Percentiles rank a stretch among this genome's conserved stretches.
Evolutionary conservation across 2,329 filamentous ascomycete genomes (phyloP).

Genomic region (Madurella fahalii): DNA sequence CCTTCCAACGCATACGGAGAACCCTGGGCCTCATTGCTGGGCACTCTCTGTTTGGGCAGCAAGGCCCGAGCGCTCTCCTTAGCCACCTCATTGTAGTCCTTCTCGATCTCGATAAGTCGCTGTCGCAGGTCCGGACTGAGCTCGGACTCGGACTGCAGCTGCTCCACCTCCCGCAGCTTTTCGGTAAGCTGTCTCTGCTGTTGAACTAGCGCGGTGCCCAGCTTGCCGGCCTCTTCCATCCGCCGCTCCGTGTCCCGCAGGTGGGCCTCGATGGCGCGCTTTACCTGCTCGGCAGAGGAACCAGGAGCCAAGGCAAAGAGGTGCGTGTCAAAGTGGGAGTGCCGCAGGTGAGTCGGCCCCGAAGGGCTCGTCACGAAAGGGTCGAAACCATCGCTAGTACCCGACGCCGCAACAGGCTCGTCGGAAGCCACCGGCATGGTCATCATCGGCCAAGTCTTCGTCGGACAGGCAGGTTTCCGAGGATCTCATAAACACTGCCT

Average conservation of each 20-base stretch:
- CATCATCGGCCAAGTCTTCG: slow-evolving; percentile 20
- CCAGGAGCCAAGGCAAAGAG: slow-evolving; percentile 72
- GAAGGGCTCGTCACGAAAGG: slow-evolving; percentile 53
- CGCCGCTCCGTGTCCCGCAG: slow-evolving; percentile 87
- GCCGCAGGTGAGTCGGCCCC: slow-evolving; percentile 58
- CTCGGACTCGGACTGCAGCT: slow-evolving; percentile 70
- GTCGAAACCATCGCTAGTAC: slow-evolving; percentile 36
- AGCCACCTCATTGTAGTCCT: slow-evolving; percentile 91
- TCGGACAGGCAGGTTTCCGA: slow-evolving; percentile 4
- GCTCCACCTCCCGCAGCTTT: slow-evolving; percentile 78
- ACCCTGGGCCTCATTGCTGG: slow-evolving; percentile 59
- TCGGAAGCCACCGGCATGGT: slow-evolving; percentile 25
- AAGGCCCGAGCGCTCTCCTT: slow-evolving; percentile 86
- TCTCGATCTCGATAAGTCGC: slow-evolving; percentile 82
- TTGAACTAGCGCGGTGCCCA: slow-evolving; percentile 81
- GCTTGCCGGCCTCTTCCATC: slow-evolving; percentile 83
- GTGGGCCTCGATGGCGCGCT: slow-evolving; percentile 84
- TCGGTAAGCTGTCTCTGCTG: slow-evolving; percentile 82
- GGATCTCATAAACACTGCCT: neutral
- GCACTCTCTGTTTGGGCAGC: slow-evolving; percentile 75
- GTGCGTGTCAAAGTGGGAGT: slow-evolving; percentile 77
- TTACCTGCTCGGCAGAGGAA: slow-evolving; percentile 79
- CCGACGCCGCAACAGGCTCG: slow-evolving; percentile 21
- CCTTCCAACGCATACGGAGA: slow-evolving; percentile 53
- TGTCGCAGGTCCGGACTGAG: slow-evolving; percentile 77